Percentiles rank a stretch among this genome's conserved stretches.
Evolutionary conservation across 1,284 basidiomycete species (phyloP).

Genomic region (Ustilago trichophora): DNA sequence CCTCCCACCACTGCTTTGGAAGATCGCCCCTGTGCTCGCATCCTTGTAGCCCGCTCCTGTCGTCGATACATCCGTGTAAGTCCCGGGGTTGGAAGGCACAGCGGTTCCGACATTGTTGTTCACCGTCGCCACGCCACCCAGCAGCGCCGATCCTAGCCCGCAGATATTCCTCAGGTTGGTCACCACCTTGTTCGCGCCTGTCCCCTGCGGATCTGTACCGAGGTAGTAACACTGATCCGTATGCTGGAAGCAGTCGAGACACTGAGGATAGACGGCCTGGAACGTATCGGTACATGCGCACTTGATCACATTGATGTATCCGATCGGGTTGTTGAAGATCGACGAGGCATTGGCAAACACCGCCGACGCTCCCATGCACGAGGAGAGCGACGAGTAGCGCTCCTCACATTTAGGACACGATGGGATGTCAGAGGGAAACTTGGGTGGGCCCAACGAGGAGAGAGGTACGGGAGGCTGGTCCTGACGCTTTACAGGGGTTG

Average conservation of each 20-base stretch:
- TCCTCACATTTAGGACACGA: slow-evolving; percentile 54
- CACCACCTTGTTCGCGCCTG: slow-evolving; percentile 44
- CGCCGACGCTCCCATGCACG: slow-evolving; percentile 48
- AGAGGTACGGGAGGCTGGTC: slow-evolving; percentile 47
- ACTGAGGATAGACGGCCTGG: slow-evolving; percentile 75
- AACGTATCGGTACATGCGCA: slow-evolving; percentile 77
- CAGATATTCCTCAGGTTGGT: slow-evolving; percentile 55
- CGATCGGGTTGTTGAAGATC: slow-evolving; percentile 55
- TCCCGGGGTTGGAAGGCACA: slow-evolving; percentile 12
- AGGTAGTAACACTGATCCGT: slow-evolving; percentile 54
- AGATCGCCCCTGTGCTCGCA: slow-evolving; percentile 45
- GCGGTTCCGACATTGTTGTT: slow-evolving; percentile 30
- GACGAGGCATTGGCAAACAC: slow-evolving; percentile 51
- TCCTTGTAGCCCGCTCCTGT: slow-evolving; percentile 44
- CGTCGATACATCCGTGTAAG: slow-evolving; percentile 45
- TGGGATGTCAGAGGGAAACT: slow-evolving; percentile 48
- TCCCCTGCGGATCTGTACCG: slow-evolving; percentile 56
- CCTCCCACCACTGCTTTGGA: slow-evolving; percentile 17
- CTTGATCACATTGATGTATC: slow-evolving; percentile 70
- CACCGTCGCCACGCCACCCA: slow-evolving; percentile 48
- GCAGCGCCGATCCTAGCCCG: slow-evolving; percentile 42
- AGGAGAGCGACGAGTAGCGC: slow-evolving; percentile 45
- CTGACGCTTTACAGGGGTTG: slow-evolving; percentile 11
- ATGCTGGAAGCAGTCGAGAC: slow-evolving; percentile 72
- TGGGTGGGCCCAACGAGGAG: slow-evolving; percentile 38